Percentiles rank a stretch among this genome's conserved stretches.
Evolutionary conservation across 176 grass and related monocot species (phyloP).

Genomic region (Chrysopogon serrulatus): DNA sequence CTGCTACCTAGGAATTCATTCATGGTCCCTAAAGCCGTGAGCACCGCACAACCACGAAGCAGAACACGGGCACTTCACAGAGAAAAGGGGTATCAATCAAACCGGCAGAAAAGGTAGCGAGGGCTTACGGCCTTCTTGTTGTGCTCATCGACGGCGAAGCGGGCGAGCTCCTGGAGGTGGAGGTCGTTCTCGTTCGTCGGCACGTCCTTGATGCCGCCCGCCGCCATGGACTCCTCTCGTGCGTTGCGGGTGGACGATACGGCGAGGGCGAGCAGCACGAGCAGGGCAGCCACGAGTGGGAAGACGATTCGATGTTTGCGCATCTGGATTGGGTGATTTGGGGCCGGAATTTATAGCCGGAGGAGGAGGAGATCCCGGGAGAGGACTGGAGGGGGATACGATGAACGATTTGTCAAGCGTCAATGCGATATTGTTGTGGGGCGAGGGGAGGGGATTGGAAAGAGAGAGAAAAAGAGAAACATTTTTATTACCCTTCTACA

Average conservation of each 20-base stretch:
- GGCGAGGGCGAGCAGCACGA: slow-evolving; percentile 12
- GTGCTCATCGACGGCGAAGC: slow-evolving; percentile 75
- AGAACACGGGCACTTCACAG: neutral
- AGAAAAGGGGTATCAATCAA: neutral
- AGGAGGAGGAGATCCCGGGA: neutral
- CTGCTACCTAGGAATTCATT: neutral
- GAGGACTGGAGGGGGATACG: neutral
- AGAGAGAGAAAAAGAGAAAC: neutral
- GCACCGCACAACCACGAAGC: neutral
- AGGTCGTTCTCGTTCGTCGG: slow-evolving; percentile 52
- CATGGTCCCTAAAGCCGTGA: neutral
- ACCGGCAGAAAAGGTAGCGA: neutral
- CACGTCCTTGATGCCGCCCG: slow-evolving; percentile 41
- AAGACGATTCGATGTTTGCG: neutral
- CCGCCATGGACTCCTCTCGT: slow-evolving; percentile 10
- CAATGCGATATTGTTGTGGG: no score
- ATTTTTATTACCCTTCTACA: no score
- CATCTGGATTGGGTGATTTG: slow-evolving; percentile 7
- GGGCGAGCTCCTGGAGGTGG: slow-evolving; percentile 53
- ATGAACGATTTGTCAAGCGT: neutral
- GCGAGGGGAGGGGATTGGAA: neutral
- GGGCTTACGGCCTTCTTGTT: slow-evolving; percentile 74
- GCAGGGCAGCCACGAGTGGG: slow-evolving; percentile 11
- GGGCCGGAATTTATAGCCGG: slow-evolving; percentile 29
- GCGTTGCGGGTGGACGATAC: neutral